Base-by-base conservation (phyloP, 2,329 filamentous ascomycete species). In the Thielaviopsis ethacetica region DNA sequence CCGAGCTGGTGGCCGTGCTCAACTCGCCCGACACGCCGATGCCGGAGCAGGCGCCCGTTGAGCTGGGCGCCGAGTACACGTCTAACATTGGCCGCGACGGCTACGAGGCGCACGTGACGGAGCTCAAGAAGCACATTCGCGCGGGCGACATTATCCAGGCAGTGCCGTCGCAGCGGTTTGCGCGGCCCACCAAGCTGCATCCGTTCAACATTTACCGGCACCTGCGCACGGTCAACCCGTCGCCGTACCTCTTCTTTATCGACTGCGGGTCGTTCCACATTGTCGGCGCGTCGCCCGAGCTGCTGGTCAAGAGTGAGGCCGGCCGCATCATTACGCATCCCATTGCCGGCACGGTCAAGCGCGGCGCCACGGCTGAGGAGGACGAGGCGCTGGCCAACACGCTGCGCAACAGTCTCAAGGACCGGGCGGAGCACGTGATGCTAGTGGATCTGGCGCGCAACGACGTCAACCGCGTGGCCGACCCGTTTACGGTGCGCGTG, bases 201-300 rank as follows among this genome's bases (percentile, higher is more conserved):
- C 91, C 93, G 0, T 98, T 97, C 78, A 98, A 97, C 75, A 88
- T 98, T 66, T 98, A 97, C 77, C 84, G 91, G 58, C 89, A 95
- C 69, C 79, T 98, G 44, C 88, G 93, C 63, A 95, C 89, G n/a
- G 88, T 97, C 67, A 98, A 98, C 69, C 93, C 93, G 0, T 95
- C 90, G 9, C 93, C 93, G 0, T 98, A 98, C 72, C 82, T 98
- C 41, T 98, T 98, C 76, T 98, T 91, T 73, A 82, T 98, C 62
- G 84, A 93, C 70, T 97, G 91, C 73, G 79, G 81, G 62, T 86
- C 88, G 67, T 97, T 98, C 73, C 88, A 96, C 69, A 91, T 98
- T 64, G 86, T 98, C 13, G 93, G 93, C 61, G 93, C 93, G 47
- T 95, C 88, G 60, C 93, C 93, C 1, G 93, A 98, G 73, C 81